Evolutionary conservation across 1,284 basidiomycete genomes (phyloP).

Genomic region (Laetiporus sulphureus): DNA sequence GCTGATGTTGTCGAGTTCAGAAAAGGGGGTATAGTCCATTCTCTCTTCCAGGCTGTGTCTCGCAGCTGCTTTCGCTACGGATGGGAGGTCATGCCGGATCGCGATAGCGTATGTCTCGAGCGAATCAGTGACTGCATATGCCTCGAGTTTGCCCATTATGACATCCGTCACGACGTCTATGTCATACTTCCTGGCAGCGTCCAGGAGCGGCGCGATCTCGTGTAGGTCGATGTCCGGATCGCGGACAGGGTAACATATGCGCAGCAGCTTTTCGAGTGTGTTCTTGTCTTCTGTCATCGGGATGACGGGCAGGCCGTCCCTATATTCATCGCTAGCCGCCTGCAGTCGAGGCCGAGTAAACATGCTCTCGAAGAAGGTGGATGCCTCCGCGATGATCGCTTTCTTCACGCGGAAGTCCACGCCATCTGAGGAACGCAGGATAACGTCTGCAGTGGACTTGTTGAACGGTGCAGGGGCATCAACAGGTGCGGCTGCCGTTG

Average conservation of each 20-base stretch:
- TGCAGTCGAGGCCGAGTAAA: constrained; percentile 22
- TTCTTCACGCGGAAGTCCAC: neutral
- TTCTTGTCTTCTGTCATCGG: constrained; percentile 24
- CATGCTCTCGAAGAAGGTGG: constrained; percentile 31
- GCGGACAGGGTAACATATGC: constrained; percentile 30
- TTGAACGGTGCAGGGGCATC: no score
- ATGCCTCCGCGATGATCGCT: constrained; percentile 10
- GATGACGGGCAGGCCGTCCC: constrained; percentile 5
- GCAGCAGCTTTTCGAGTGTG: constrained; percentile 27
- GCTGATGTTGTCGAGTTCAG: no score
- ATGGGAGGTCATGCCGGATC: no score
- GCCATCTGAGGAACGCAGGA: neutral
- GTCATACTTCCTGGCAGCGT: constrained; percentile 14
- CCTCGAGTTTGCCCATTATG: no score
- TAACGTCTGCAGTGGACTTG: neutral
- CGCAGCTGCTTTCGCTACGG: no score
- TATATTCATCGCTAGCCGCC: neutral
- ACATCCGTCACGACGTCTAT: no score
- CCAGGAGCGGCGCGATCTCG: constrained; percentile 8
- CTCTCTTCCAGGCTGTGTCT: no score
- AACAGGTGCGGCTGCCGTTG: no score
- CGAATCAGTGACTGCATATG: no score
- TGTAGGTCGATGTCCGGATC: constrained; percentile 9
- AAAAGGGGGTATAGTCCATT: no score
- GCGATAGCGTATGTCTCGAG: no score